Conservation (phyloP, 2,329 filamentous ascomycete species). For the Clarireedia hainanense region DNA sequence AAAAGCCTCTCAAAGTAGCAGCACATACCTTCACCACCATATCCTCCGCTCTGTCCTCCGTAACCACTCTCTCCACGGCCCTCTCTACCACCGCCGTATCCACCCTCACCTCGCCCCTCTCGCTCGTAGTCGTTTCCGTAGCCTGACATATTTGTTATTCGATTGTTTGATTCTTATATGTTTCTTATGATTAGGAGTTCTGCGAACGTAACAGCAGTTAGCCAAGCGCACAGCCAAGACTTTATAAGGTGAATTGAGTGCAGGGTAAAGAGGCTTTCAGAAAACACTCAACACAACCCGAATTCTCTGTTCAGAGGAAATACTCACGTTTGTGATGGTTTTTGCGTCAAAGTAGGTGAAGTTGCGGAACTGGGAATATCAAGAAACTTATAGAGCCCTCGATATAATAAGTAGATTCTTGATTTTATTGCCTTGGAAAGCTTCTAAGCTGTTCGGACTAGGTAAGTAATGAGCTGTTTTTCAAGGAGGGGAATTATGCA, state of each 20-base stretch:
- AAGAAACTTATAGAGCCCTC: too few species aligned
- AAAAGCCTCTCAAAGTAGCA: too few species aligned
- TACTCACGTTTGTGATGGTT: too few species aligned
- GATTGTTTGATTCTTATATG: not conserved
- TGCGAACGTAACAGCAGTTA: not conserved
- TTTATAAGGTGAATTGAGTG: too few species aligned
- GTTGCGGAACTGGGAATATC: too few species aligned
- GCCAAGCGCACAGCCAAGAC: not conserved
- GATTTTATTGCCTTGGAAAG: not conserved
- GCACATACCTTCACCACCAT: not conserved
- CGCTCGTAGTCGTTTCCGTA: constrained; percentile 1
- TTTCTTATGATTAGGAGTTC: too few species aligned
- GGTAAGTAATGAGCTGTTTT: not conserved
- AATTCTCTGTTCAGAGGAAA: too few species aligned
- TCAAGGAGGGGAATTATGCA: not conserved
- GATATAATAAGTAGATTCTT: not conserved
- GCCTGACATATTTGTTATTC: not conserved
- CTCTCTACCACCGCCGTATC: constrained; percentile 9
- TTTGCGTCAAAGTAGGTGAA: too few species aligned
- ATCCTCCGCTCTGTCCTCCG: not conserved
- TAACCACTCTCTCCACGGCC: constrained; percentile 20
- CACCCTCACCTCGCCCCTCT: not conserved
- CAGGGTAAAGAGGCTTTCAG: too few species aligned
- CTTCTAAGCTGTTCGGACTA: not conserved
- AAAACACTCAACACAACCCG: too few species aligned